Percentiles rank a stretch among this genome's conserved stretches.
These are phyloP conservation scores for Xanthoconium purpureum DNA, from an alignment of 768 basidiomycete genomes.

Conservation along the genomic window DNA sequence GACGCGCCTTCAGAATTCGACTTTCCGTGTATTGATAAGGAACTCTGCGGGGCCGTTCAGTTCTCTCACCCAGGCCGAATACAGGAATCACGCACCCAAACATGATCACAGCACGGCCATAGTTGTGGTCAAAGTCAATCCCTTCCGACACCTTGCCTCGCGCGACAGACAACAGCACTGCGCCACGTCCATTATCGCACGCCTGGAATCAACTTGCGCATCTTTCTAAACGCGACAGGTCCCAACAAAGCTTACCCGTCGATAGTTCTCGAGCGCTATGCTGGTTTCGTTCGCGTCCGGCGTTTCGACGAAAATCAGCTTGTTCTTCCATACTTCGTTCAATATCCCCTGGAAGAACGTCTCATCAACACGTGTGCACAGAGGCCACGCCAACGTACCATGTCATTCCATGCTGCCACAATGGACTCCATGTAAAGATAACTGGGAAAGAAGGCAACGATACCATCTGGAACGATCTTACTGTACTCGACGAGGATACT, in stretches of 20 bases:
- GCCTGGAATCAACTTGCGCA: conserved; percentile 50
- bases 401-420: conserved; percentile 99
- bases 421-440: conserved; percentile 99
- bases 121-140: conserved; percentile 99
- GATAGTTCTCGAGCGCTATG: conserved; percentile 95
- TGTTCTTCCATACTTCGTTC: conserved; percentile 99
- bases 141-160: conserved; percentile 99
- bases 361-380: neutral
- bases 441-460: conserved; percentile 98
- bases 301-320: conserved; percentile 98
- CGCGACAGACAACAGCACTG: conserved; percentile 93
- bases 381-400: conserved; percentile 56
- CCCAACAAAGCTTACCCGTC: conserved; percentile 58
- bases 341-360: conserved; percentile 74
- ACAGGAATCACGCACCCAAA: conserved; percentile 66
- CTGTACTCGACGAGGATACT: conserved; percentile 97
- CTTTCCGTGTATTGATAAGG: conserved; percentile 99
- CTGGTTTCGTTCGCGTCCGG: conserved; percentile 99
- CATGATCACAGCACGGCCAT: conserved; percentile 98
- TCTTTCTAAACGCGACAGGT: neutral
- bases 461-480: conserved; percentile 96
- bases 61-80: neutral
- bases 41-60: conserved; percentile 48
- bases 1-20: conserved; percentile 91
- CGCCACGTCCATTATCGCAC: conserved; percentile 97